Conservation (phyloP, 140 eudicot genomes). For the Bidens hawaiensis region DNA sequence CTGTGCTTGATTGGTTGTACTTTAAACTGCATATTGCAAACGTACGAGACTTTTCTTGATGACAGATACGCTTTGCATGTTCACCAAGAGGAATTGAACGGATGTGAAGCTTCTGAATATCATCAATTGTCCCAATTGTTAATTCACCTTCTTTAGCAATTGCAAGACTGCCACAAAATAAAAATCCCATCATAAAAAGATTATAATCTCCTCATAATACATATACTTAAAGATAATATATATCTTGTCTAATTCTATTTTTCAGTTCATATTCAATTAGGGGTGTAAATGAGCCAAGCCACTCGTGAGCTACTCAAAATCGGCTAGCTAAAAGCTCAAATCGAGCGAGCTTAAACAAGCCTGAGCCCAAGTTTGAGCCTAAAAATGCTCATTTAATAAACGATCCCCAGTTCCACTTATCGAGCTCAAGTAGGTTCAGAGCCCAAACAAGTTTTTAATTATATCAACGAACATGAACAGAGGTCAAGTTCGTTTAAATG, state of each 20-base stretch:
- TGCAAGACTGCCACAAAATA: slow-evolving; percentile 64
- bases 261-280: no score
- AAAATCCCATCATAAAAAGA: not conserved
- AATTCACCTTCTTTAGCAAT: slow-evolving; percentile 96
- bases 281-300: no score
- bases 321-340: no score
- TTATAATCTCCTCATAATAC: not conserved
- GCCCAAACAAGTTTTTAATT: no score
- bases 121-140: slow-evolving; percentile 96
- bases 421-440: no score
- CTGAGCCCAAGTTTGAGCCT: no score
- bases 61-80: slow-evolving; percentile 95
- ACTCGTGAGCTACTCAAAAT: no score
- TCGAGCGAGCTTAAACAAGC: no score
- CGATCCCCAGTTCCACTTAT: no score
- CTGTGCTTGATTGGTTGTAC: slow-evolving; percentile 76
- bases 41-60: slow-evolving; percentile 92
- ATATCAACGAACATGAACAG: no score
- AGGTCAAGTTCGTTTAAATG: no score
- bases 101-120: slow-evolving; percentile 96
- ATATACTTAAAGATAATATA: not conserved
- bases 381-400: no score
- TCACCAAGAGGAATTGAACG: slow-evolving; percentile 97
- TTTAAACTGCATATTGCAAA: slow-evolving; percentile 89
- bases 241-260: not conserved